Percentiles rank a stretch among this genome's conserved stretches.
Conservation (phyloP, 441 rosid species). For the Erodium trifolium region DNA sequence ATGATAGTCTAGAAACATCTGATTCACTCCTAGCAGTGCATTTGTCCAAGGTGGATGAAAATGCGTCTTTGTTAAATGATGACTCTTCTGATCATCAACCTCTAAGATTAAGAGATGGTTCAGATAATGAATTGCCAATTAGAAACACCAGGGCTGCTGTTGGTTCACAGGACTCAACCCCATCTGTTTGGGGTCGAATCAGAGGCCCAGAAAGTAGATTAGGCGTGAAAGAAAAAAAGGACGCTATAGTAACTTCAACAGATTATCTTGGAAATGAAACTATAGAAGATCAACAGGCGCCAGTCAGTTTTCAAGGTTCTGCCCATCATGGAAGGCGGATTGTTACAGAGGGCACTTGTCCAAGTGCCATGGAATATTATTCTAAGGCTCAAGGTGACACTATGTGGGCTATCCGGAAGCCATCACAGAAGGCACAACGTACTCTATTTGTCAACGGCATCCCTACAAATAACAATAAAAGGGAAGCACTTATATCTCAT, state of each 20-base stretch:
- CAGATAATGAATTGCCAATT: conserved; percentile 38
- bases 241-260: conserved; percentile 32
- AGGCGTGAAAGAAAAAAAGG: conserved; percentile 49
- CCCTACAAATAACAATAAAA: conserved; percentile 69
- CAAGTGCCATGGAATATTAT: conserved; percentile 39
- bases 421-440: conserved; percentile 74
- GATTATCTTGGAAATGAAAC: conserved; percentile 43
- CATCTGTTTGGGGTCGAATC: conserved; percentile 77
- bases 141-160: conserved; percentile 27
- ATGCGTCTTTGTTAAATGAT: conserved; percentile 38
- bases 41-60: conserved; percentile 52
- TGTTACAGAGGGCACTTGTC: conserved; percentile 33
- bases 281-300: conserved; percentile 38
- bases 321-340: conserved; percentile 45
- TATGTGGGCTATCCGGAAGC: conserved; percentile 39
- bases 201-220: conserved; percentile 40
- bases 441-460: conserved; percentile 83
- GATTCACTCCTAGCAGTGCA: conserved; percentile 38
- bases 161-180: conserved; percentile 38
- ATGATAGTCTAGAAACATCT: conserved; percentile 55
- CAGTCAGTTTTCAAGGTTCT: conserved; percentile 29
- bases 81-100: conserved; percentile 39
- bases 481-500: conserved; percentile 82
- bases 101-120: conserved; percentile 25
- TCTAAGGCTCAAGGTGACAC: conserved; percentile 37